Base-by-base conservation (phyloP, 305 asterid species). In the Fraxinus ornus region DNA sequence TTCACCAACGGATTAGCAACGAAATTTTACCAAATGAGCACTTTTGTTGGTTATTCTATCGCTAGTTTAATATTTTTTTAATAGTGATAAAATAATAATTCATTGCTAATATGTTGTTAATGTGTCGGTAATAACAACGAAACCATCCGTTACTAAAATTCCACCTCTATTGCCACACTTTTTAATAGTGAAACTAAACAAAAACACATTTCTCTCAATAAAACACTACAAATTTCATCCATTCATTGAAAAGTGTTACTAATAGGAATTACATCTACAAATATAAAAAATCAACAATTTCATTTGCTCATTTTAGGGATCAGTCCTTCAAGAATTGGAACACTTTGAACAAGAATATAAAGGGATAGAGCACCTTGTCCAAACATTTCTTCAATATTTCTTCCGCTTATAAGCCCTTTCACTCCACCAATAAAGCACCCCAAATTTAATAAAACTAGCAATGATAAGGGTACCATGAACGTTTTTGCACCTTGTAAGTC, bases 401-500 rank as follows among this genome's bases (percentile, higher is more conserved):
- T 87, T 26, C 78, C 85, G 4, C 74, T 80, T 7, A 89, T 28
- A 84, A 94, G 75, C 47, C 90, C 87, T 68, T 88, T 91, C 3
- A 78, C 82, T 21, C 98, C 97, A 49, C 89, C 90, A 0, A 86
- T 39, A 68, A 91, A 91, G 73, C 94, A 92, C 1, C 87, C 89
- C 81, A 89, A 22, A 84, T 92, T 94, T 79, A 94, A 82, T 83
- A 91, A 28, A 70, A 94, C 95, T 78, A 94, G 77, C 85, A 89
- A 19, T 41, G 95, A 91, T 79, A 94, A 76, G 1, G 98, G 98
- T 21, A 92, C 75, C 93, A 90, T 92, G 90, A 91, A 92, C 89
- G 89, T 82, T 82, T 87, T 85, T 3, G 97, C 97, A 3, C 95
- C 97, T 64, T 86, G 90, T 35, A 92, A 92, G 77, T 94, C 88